A percentile compares a stretch with the other conserved stretches of the same genome.
Evolutionary conservation across 306 rosid species (phyloP).

Genomic region (Cucumis melo): DNA sequence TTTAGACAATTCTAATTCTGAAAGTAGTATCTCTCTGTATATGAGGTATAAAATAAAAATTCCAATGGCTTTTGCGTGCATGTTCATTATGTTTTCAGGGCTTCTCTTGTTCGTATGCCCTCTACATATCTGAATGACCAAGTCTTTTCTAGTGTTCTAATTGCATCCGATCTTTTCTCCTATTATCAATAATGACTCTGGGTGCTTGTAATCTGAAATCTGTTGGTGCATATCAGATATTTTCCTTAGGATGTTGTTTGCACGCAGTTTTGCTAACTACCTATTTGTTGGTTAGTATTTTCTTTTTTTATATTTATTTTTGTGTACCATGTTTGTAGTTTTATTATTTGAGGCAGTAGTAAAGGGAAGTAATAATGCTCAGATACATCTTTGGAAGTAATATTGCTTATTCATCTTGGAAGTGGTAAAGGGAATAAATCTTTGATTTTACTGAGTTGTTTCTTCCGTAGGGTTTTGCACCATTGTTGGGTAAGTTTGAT

Average conservation of each 20-base stretch:
- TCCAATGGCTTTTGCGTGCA: not conserved
- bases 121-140: conserved; percentile 1
- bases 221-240: conserved; percentile 44
- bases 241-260: conserved; percentile 60
- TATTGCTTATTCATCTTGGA: not conserved
- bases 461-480: conserved; percentile 39
- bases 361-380: too few species aligned
- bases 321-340: not conserved
- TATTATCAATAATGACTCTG: conserved; percentile 18
- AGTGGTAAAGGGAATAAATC: not conserved
- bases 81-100: conserved; percentile 2
- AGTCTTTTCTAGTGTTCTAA: not conserved
- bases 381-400: not conserved
- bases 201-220: conserved; percentile 26
- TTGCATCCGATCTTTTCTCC: conserved; percentile 1
- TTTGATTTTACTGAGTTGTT: not conserved
- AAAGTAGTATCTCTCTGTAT: not conserved
- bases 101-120: not conserved
- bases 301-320: conserved; percentile 13
- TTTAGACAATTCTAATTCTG: not conserved
- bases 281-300: conserved; percentile 54
- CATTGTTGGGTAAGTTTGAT: too few species aligned
- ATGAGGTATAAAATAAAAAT: not conserved
- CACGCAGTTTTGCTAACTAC: conserved; percentile 60
- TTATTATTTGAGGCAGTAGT: not conserved